A percentile compares a stretch with the other conserved stretches of the same genome.
Conservation (phyloP, 768 basidiomycete species). For the Auriscalpium vulgare region DNA sequence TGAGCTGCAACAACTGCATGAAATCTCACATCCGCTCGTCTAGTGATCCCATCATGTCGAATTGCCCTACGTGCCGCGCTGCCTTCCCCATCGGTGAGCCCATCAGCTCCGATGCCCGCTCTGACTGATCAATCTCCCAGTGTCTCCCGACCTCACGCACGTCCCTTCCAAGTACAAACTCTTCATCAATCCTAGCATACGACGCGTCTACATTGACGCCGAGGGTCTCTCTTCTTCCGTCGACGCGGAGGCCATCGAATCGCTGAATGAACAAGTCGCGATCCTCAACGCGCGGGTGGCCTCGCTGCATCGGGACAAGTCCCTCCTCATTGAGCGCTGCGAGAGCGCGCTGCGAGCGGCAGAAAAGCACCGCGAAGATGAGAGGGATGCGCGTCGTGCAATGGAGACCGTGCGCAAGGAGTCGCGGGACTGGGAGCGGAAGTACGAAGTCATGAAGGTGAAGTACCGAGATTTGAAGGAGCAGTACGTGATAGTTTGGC, state of each 20-base stretch:
- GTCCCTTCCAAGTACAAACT: constrained; percentile 8
- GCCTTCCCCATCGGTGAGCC: constrained; percentile 5
- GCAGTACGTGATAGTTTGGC: background rate
- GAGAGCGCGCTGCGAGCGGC: background rate
- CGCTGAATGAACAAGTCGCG: background rate
- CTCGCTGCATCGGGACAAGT: constrained; percentile 7
- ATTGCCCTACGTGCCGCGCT: constrained; percentile 10
- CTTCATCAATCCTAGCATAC: constrained; percentile 7
- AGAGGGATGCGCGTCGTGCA: constrained; percentile 4
- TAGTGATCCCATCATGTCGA: background rate
- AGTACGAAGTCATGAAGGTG: background rate
- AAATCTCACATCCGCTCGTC: background rate
- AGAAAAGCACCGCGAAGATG: background rate
- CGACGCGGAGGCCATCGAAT: background rate
- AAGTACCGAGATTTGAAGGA: background rate
- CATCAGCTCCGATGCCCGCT: background rate
- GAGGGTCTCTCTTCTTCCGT: background rate
- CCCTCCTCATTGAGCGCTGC: constrained; percentile 2
- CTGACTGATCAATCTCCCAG: background rate
- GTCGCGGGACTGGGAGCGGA: background rate
- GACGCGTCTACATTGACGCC: constrained; percentile 5
- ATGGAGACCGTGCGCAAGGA: background rate
- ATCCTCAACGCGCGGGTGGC: background rate
- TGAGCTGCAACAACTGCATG: constrained; percentile 5
- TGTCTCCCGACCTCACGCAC: background rate